Conservation (phyloP, 768 basidiomycete genomes). For the Amanita fuliginea region DNA sequence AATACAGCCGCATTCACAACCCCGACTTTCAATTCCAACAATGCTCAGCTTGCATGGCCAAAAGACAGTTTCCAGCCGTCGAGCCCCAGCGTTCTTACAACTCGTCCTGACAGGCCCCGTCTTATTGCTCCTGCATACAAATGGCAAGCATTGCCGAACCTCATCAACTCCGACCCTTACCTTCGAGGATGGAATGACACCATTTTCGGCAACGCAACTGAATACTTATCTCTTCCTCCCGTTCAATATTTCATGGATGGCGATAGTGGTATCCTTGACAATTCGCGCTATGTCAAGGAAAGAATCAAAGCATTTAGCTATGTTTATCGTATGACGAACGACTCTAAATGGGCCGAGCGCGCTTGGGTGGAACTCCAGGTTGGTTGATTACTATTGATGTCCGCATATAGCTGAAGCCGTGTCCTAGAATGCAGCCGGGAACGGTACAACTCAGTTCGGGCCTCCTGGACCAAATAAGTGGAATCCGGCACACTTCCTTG, state of each 20-base stretch:
- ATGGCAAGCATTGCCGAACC: conserved; percentile 69
- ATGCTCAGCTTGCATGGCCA: conserved; percentile 59
- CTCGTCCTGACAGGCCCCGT: conserved; percentile 76
- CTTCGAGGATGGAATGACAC: conserved; percentile 81
- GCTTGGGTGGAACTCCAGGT: conserved; percentile 78
- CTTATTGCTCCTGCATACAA: conserved; percentile 88
- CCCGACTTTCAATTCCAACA: conserved; percentile 59
- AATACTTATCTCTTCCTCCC: conserved; percentile 51
- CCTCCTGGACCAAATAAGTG: conserved; percentile 48
- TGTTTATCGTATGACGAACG: conserved; percentile 82
- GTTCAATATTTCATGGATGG: conserved; percentile 71
- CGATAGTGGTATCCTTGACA: conserved; percentile 85
- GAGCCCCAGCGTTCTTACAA: conserved; percentile 44
- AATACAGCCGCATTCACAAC: conserved; percentile 58
- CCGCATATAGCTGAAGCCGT: neutral
- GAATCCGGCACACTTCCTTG: conserved; percentile 90
- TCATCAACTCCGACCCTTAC: conserved; percentile 81
- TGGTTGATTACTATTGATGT: conserved; percentile 14
- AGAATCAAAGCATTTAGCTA: conserved; percentile 90
- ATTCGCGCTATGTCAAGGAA: conserved; percentile 81
- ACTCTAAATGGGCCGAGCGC: conserved; percentile 86
- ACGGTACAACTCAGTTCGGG: conserved; percentile 57
- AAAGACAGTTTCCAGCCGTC: conserved; percentile 63
- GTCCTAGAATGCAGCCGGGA: conserved; percentile 63
- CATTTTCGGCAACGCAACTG: conserved; percentile 81